A percentile compares a stretch with the other conserved stretches of the same genome.
Conservation (phyloP, 305 asterid genomes). For the Fraxinus floribunda region DNA sequence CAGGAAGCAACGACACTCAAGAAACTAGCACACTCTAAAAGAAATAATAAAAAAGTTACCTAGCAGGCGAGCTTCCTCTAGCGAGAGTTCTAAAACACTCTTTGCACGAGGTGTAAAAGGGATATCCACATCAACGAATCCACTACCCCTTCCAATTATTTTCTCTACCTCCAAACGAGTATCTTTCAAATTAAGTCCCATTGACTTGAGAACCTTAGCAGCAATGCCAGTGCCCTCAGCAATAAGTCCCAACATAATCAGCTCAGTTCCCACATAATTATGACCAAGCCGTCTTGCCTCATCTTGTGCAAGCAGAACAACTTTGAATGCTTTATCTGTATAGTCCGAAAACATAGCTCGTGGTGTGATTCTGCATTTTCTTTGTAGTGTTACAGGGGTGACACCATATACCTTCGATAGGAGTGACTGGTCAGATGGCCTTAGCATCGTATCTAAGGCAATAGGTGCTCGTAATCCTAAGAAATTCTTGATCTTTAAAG, state of each 20-base stretch:
- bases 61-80: slow-evolving; percentile 96
- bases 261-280: slow-evolving; percentile 92
- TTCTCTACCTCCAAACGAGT: slow-evolving; percentile 98
- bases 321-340: slow-evolving; percentile 91
- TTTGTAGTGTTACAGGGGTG: slow-evolving; percentile 39
- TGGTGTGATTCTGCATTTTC: slow-evolving; percentile 44
- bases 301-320: slow-evolving; percentile 95
- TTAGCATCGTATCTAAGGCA: slow-evolving; percentile 48
- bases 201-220: slow-evolving; percentile 92
- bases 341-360: slow-evolving; percentile 94
- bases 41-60: slow-evolving; percentile 44
- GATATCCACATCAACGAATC: slow-evolving; percentile 89
- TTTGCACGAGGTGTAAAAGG: slow-evolving; percentile 98
- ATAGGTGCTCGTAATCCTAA: slow-evolving; percentile 68
- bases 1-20: slow-evolving; percentile 2
- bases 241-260: slow-evolving; percentile 80
- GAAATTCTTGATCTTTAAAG: slow-evolving; percentile 48
- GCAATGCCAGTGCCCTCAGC: slow-evolving; percentile 99
- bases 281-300: slow-evolving; percentile 97
- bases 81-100: slow-evolving; percentile 86
- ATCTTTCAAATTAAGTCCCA: slow-evolving; percentile 91
- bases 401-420: slow-evolving; percentile 62
- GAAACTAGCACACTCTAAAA: background rate
- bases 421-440: slow-evolving; percentile 42
- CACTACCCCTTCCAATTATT: slow-evolving; percentile 94